phyloP scores from a whole-genome alignment of 768 basidiomycete genomes.

The Pisolithus tinctorius region DNA sequence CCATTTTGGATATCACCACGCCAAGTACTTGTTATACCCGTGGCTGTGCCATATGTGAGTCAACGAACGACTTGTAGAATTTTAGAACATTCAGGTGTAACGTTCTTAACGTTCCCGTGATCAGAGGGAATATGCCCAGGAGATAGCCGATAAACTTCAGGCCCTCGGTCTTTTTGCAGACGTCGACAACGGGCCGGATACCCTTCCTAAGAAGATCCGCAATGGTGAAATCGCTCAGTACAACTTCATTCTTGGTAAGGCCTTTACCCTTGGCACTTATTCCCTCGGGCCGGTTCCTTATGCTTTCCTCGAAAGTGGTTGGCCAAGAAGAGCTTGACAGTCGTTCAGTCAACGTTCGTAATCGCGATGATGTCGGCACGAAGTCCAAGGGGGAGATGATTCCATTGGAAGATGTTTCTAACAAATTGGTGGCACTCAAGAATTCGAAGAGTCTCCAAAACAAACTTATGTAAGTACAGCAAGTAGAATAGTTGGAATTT shows the following conservation, averaged over 20 bases:
- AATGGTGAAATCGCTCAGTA: conserved; percentile 97
- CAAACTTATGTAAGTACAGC: conserved; percentile 33
- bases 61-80: neutral
- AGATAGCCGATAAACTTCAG: conserved; percentile 64
- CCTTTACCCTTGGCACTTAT: neutral
- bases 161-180: conserved; percentile 79
- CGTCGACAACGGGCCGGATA: conserved; percentile 88
- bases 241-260: conserved; percentile 92
- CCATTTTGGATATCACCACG: conserved; percentile 99
- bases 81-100: conserved; percentile 3
- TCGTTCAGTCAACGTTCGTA: conserved; percentile 89
- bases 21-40: conserved; percentile 91
- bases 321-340: conserved; percentile 87
- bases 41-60: conserved; percentile 83
- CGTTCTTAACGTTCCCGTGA: conserved; percentile 4
- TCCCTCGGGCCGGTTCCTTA: neutral
- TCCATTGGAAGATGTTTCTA: conserved; percentile 60
- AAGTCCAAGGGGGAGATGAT: conserved; percentile 76
- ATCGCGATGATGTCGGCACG: conserved; percentile 86
- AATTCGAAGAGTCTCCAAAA: conserved; percentile 45
- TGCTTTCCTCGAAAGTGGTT: conserved; percentile 54
- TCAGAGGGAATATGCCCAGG: conserved; percentile 85
- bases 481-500: conserved; percentile 4
- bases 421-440: conserved; percentile 72
- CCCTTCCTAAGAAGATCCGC: conserved; percentile 93